These are phyloP conservation scores for Xylariaceae sp. DNA, from an alignment of 2,329 filamentous ascomycete species.

Conservation along the genomic window DNA sequence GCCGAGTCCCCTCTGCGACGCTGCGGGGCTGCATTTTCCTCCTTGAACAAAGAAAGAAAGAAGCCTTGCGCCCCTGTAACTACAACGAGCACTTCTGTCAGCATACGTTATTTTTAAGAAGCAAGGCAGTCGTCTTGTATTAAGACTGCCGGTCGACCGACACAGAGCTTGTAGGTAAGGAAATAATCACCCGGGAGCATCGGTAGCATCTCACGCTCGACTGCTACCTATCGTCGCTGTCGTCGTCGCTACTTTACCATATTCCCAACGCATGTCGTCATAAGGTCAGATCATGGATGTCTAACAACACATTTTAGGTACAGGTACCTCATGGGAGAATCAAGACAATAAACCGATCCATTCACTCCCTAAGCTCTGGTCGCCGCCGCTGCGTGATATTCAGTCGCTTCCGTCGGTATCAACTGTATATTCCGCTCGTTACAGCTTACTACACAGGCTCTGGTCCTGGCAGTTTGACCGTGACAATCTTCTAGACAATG, in stretches of 20 bases:
- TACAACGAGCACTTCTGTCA: too few relatives aligned
- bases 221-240: not conserved
- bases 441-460: not conserved
- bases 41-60: too few relatives aligned
- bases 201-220: not conserved
- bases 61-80: too few relatives aligned
- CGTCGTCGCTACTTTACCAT: not conserved
- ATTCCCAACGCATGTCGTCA: not conserved
- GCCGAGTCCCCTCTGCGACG: too few relatives aligned
- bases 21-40: too few relatives aligned
- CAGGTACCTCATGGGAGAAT: not conserved
- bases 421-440: not conserved
- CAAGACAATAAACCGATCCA: not conserved
- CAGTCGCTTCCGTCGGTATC: not conserved
- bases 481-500: conserved; percentile 39
- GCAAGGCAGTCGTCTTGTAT: not conserved
- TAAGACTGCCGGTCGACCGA: not conserved
- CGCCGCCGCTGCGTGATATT: not conserved
- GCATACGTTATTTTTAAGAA: too few relatives aligned
- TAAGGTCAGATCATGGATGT: not conserved
- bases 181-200: not conserved
- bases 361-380: not conserved
- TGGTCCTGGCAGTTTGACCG: not conserved
- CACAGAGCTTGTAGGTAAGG: not conserved
- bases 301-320: not conserved